Evolutionary conservation across 768 basidiomycete species (phyloP), one percentile per base, ranked within the genome.

Genomic region (Russula compacta): DNA sequence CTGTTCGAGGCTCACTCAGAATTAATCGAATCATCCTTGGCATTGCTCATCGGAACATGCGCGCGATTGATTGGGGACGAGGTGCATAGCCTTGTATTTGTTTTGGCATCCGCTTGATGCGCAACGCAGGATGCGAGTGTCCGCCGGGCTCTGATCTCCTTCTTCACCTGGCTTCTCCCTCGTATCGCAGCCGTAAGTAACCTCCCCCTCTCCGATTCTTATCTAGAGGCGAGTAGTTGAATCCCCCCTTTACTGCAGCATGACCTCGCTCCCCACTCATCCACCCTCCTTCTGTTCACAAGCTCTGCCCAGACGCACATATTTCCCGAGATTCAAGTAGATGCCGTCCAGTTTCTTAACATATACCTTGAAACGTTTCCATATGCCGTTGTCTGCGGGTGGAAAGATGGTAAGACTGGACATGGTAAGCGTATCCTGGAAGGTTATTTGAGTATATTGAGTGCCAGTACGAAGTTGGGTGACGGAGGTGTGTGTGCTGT

Each of bases 301-400:
- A 86, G 90, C 6, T 95, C 94, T 10, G 92, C 92, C 0, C 87
- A 95, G 71, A 94, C 92, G 0, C 89, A 95, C 67, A 95, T 98
- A 50, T 97, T 94, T 71, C 94, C 94, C 21, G 92, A 95, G 71
- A 92, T 98, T 61, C 82, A 93, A 15, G 80, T 98, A 42, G 95
- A 98, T 69, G 91, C 92, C 3, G 78, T 95, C 56, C 84, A 86
- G 12, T 83, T 92, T 66, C 73, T 98, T 46, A 81, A 89, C 67
- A 70, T 95, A 24, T 78, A 92, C 43, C 77, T 97, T 4, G 83
- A 86, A 40, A 68, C 77, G 60, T 81, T 88, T 4, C 92, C 94
- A 10, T 77, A 78, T 44, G 74, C 78, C 8, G 83, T 93, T 4
- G 80, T 86, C 3, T 75, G 76, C 54, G 84, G 86, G 8, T 95